Base-by-base conservation (phyloP, 441 rosid species). In the Populus hybrid region DNA sequence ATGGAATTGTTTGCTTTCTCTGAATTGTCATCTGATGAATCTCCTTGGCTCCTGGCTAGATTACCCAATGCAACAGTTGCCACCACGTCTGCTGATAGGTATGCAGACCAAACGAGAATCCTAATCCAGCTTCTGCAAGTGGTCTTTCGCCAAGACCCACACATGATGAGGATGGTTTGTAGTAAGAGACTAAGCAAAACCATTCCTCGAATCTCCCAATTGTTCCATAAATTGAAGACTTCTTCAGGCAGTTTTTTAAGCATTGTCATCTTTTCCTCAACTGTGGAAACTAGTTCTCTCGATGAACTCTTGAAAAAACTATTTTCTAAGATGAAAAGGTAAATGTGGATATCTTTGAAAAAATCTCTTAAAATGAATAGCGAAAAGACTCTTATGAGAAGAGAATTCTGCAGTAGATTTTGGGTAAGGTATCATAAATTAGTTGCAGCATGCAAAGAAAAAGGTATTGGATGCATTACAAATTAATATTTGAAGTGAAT, bases 171-270 rank as follows among this genome's bases (percentile, higher is more conserved):
- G 24, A 28, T 30, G 26, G 32, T 28, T 30, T 54, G 75, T 14
- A 72, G 38, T 18, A 18, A 26, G 6, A 72, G 66, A 72, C 75
- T 72, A 6, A 38, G 30, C 1, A 50, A 30, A 36, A 72, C 66
- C 75, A 72, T 20, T 23, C 14, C 75, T 12, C 66, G 36, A 46
- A 69, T 69, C 73, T 38, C 73, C 57, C 57, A n/a, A 9, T 26
- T 23, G 24, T 69, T n/a, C 73, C 73, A 69, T 1, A 69, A 50
- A 20, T 11, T 36, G 28, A 28, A 54, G 38, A 28, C 66, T 46
- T 69, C 12, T 24, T 69, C 28, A n/a, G 70, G 20, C 18, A 30
- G 7, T 2, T 67, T 28, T 46, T 46, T 46, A 16, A 46, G 57
- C 57, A 46, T 46, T 0, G 7, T 14, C 18, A 46, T 46, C 57